Evolutionary conservation across 1,139 yeast genomes (phyloP).

Genomic region (Yamadazyma atlantica): DNA sequence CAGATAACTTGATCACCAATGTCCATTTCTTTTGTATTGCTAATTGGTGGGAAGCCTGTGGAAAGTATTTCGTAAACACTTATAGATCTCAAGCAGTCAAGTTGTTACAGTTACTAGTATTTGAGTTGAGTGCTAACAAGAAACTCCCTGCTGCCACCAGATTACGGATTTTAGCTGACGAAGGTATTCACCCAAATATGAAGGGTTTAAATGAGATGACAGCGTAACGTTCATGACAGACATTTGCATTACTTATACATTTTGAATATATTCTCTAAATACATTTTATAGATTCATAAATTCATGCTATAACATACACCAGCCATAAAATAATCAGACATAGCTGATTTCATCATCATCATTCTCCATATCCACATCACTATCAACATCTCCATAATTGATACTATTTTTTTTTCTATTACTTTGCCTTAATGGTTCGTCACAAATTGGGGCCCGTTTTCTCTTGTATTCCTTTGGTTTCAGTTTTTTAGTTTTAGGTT

Average conservation of each 20-base stretch:
- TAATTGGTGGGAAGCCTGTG: slow-evolving; percentile 93
- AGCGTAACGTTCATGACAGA: slow-evolving; percentile 20
- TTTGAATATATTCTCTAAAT: background rate
- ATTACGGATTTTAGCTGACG: slow-evolving; percentile 72
- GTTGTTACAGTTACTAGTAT: slow-evolving; percentile 39
- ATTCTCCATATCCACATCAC: slow-evolving; percentile 24
- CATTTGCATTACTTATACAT: no score
- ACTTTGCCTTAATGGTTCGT: slow-evolving; percentile 43
- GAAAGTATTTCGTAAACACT: slow-evolving; percentile 47
- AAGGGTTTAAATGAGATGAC: slow-evolving; percentile 55
- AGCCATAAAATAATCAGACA: no score
- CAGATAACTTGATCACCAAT: slow-evolving; percentile 49
- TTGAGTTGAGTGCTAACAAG: slow-evolving; percentile 35
- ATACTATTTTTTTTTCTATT: slow-evolving; percentile 37
- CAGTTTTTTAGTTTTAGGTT: slow-evolving; percentile 3
- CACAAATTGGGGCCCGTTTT: slow-evolving; percentile 26
- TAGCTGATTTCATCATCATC: slow-evolving; percentile 11
- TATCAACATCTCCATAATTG: slow-evolving; percentile 36
- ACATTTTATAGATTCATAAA: background rate
- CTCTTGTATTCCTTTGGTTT: slow-evolving; percentile 6
- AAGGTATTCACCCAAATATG: slow-evolving; percentile 56
- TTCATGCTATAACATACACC: no score
- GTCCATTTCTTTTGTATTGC: slow-evolving; percentile 72
- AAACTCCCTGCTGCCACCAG: slow-evolving; percentile 78
- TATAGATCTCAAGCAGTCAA: slow-evolving; percentile 76